phyloP scores from a whole-genome alignment of 2,329 filamentous ascomycete species.

The Bipolaris victoriae region DNA sequence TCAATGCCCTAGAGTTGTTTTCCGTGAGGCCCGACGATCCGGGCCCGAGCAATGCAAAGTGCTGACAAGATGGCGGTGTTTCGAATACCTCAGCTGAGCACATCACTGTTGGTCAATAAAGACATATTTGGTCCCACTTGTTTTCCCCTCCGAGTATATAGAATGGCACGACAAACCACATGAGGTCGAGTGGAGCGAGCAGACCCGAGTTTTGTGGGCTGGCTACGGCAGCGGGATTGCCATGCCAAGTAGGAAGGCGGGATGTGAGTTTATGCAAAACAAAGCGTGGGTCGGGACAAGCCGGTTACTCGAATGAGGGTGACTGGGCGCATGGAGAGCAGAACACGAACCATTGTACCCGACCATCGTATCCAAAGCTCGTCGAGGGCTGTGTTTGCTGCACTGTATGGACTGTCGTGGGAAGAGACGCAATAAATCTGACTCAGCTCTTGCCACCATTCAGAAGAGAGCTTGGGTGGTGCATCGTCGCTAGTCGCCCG shows the following conservation, averaged over 20 bases:
- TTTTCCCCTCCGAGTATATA: neutral
- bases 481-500: constrained; percentile 7
- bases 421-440: neutral
- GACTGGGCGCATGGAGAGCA: constrained; percentile 1
- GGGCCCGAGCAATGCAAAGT: constrained; percentile 8
- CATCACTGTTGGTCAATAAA: constrained; percentile 2
- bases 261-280: constrained; percentile 19
- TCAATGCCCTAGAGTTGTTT: constrained; percentile 2
- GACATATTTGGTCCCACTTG: neutral
- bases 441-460: neutral
- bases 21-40: constrained; percentile 3
- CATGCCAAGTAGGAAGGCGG: constrained; percentile 9
- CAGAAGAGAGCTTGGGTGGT: constrained; percentile 1
- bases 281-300: constrained; percentile 12
- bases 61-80: constrained; percentile 1
- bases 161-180: constrained; percentile 19
- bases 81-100: constrained; percentile 2
- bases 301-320: constrained; percentile 1
- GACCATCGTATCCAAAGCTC: neutral
- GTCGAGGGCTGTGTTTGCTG: neutral
- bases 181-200: constrained; percentile 5
- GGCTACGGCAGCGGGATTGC: constrained; percentile 5
- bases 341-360: neutral
- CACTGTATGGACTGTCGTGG: neutral
- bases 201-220: neutral